phyloP scores from a whole-genome alignment of 441 rosid genomes.

The Manihot esculenta region DNA sequence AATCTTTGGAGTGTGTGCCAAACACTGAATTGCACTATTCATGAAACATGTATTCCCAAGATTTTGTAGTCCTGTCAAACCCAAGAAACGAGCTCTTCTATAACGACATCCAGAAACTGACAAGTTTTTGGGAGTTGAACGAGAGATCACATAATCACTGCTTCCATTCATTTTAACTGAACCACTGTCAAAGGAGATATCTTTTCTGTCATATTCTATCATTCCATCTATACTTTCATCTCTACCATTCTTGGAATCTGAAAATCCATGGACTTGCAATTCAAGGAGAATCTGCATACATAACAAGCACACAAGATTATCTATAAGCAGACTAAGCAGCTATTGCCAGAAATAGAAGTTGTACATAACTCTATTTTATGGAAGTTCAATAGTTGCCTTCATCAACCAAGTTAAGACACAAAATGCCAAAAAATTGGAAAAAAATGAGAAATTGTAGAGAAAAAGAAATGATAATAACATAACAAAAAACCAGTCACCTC shows the following conservation, averaged over 20 bases:
- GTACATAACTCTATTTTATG: neutral
- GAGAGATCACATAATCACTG: slow-evolving; percentile 30
- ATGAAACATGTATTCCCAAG: slow-evolving; percentile 84
- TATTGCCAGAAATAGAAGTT: neutral
- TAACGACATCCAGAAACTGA: slow-evolving; percentile 25
- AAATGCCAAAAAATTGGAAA: neutral
- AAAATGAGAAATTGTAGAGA: neutral
- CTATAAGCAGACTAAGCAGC: neutral
- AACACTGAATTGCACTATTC: slow-evolving; percentile 73
- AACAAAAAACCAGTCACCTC: slow-evolving; percentile 39
- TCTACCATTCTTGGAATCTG: slow-evolving; percentile 35
- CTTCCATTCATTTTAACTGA: slow-evolving; percentile 42
- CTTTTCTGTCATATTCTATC: slow-evolving; percentile 20
- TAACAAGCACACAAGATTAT: slow-evolving; percentile 2
- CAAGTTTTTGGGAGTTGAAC: slow-evolving; percentile 18
- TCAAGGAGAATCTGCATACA: slow-evolving; percentile 49
- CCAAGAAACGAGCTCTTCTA: slow-evolving; percentile 43
- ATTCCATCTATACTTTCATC: slow-evolving; percentile 37
- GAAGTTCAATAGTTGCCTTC: neutral
- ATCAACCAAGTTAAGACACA: neutral
- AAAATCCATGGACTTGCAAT: slow-evolving; percentile 56
- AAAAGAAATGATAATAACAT: neutral
- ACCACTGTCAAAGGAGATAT: slow-evolving; percentile 16
- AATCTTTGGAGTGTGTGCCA: slow-evolving; percentile 60
- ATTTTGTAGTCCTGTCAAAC: slow-evolving; percentile 63